Base-by-base conservation (phyloP, 768 basidiomycete species). In the Lentinula raphanica region DNA sequence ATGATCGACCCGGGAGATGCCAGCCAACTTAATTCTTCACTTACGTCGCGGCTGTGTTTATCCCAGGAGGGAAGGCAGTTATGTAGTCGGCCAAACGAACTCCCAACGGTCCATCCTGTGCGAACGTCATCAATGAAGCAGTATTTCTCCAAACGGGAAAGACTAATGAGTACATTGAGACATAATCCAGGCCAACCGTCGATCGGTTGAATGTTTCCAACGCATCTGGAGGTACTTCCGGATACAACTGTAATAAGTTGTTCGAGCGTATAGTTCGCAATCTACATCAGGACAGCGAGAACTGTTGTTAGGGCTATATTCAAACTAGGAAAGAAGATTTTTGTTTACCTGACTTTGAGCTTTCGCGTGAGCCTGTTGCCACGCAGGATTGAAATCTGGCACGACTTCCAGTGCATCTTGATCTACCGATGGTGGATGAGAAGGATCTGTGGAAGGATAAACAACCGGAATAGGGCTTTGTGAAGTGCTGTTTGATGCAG, bases 21-120 rank as follows among this genome's bases (percentile, higher is more conserved):
- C 19, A 42, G 15, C 32, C 23, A 6, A 35, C 29, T 31, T 23
- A 39, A 21, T n/a, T 28, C 9, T 44, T 27, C 13, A 73, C 83
- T 64, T 68, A 93, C 79, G 94, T 91, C 8, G 92, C 78, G 3
- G 92, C 94, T 0, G 85, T 77, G 54, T 90, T 93, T 63, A 97
- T 76, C 0, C 84, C 90, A n/a, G 93, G 79, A 0, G 95, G 94
- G 74, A 94, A 95, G 0, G 83, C 82, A 2, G 87, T 88, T 5
- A 84, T 84, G 29, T 79, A 84, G 66, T 94, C 87, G 0, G 83
- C 81, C 62, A 79, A 74, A 49, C 94, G 87, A n/a, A 95, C 84
- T 2, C 93, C 93, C 1, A 91, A 76, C 2, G 90, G 90, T 17
- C 85, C 84, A 62, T 89, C 62, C 61, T 61, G 25, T 11, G 58